Conservation (phyloP, 1,284 basidiomycete genomes). For the Heterobasidion irregulare region DNA sequence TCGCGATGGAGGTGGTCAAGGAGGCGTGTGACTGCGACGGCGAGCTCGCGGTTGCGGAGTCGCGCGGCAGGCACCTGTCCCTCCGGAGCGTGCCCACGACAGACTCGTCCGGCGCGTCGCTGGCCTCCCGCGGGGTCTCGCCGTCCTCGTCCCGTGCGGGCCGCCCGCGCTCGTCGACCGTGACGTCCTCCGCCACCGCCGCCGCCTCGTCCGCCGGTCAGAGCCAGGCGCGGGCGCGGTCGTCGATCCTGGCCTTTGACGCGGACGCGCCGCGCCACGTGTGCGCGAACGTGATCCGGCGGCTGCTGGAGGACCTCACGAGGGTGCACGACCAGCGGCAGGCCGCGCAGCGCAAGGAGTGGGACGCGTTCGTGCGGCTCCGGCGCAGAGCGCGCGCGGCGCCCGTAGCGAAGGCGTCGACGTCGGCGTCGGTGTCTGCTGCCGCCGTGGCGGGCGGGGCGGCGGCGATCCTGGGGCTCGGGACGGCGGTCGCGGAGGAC, state of each 20-base stretch:
- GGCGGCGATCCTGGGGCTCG: constrained; percentile 56
- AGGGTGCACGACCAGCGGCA: constrained; percentile 85
- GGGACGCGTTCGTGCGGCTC: constrained; percentile 80
- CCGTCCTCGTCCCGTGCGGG: constrained; percentile 32
- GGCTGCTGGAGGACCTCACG: constrained; percentile 74
- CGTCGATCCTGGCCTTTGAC: constrained; percentile 48
- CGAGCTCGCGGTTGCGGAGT: constrained; percentile 15
- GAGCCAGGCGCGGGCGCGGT: constrained; percentile 20
- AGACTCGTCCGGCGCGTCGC: neutral
- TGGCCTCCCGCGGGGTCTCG: constrained; percentile 31
- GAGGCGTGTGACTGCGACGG: constrained; percentile 52
- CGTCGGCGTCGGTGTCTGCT: constrained; percentile 4
- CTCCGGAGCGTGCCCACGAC: constrained; percentile 11
- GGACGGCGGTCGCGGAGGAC: constrained; percentile 53
- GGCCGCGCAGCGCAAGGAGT: constrained; percentile 64
- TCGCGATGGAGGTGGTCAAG: constrained; percentile 47
- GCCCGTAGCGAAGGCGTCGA: constrained; percentile 16
- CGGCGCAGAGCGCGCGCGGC: constrained; percentile 41
- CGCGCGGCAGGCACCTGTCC: constrained; percentile 18
- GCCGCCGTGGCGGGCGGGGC: constrained; percentile 26
- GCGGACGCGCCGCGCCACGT: constrained; percentile 58
- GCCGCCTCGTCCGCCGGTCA: neutral
- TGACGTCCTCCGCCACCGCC: neutral
- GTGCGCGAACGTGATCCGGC: constrained; percentile 70
- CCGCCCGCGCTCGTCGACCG: neutral